Base-by-base conservation (phyloP, 1,284 basidiomycete species). In the Peniophora sp. region DNA sequence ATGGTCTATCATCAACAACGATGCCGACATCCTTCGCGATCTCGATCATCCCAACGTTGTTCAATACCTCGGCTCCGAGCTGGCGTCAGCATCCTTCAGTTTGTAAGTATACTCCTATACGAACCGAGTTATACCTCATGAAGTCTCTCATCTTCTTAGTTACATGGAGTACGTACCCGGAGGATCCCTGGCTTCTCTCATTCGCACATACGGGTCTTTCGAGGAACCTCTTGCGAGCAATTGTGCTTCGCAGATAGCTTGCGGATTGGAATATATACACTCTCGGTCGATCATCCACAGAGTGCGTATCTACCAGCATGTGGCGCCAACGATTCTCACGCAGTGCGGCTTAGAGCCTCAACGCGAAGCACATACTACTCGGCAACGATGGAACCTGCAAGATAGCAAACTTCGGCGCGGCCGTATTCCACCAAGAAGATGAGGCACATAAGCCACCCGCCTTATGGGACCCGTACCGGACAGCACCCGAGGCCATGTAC, bases 351-450 rank as follows among this genome's bases (percentile, higher is more conserved):
- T n/a, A 41, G 39, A 22, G n/a, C 39, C 68, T 91, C 53, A 90
- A 90, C 68, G 80, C 84, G 9, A 88, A 89, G 63, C 91, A 91
- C 59, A 85, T 92, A 53, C 73, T 92, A 17, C 81, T 90, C 32
- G 85, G 88, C 57, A 73, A 73, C 12, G 71, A 76, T 42, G 88
- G 88, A 1, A 71, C 77, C 44, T 88, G 85, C 70, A 91, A 91
- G 66, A 90, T 92, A 48, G 83, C 83, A 1, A 87, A 91, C 62
- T 90, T 92, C 63, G 87, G 85, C n/a, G n/a, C n/a, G n/a, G n/a
- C n/a, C n/a, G n/a, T n/a, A n/a, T n/a, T n/a, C n/a, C n/a, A n/a
- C n/a, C n/a, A n/a, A n/a, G n/a, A n/a, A n/a, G n/a, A n/a, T n/a
- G n/a, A n/a, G n/a, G n/a, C n/a, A n/a, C n/a, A n/a, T n/a, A n/a